Base-by-base conservation (phyloP, 768 basidiomycete species). In the Cubamyces sp. region DNA sequence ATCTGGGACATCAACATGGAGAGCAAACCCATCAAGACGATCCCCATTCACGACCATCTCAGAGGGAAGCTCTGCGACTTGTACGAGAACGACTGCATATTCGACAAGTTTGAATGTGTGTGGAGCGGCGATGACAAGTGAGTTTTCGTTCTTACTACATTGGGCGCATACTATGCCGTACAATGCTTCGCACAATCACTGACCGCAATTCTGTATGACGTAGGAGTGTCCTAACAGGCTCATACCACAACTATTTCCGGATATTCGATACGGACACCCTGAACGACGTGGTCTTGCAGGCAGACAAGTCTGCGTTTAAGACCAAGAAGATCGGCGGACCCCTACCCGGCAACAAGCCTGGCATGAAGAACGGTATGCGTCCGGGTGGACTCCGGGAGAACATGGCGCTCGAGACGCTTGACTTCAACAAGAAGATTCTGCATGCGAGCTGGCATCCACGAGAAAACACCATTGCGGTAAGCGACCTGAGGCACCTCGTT, bases 1-100 rank as follows among this genome's bases (percentile, higher is more conserved):
- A 96, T 99, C 73, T 99, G 97, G 97, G 97, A 99, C 76, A 85
- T 98, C 77, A 97, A 97, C 76, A 98, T 98, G 96, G 97, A 99
- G 77, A 88, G 87, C 66, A 86, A 90, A 69, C 97, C 97, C 15
- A 79, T 99, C 62, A 96, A 97, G 80, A 98, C 95, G 14, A 98
- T 99, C 74, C 91, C 94, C 54, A 98, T 99, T 70, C 97, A 99
- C 72, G 97, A 99, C 69, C 96, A 98, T 76, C 82, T 99, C 47
- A 88, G 96, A 54, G 92, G 93, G 57, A 99, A 98, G 75, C 87
- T 99, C 8, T 99, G 97, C 75, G 97, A 99, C 75, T 77, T 98
- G 65, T 99, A 99, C 73, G 97, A 99, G 81, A 99, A 98, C 70
- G 97, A 99, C 72, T 98, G 97, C 77, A 99, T 99, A 71, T 99